A percentile compares a stretch with the other conserved stretches of the same genome.
Evolutionary conservation across 495 filamentous ascomycete species (phyloP).

Genomic region (Neurospora sp.): DNA sequence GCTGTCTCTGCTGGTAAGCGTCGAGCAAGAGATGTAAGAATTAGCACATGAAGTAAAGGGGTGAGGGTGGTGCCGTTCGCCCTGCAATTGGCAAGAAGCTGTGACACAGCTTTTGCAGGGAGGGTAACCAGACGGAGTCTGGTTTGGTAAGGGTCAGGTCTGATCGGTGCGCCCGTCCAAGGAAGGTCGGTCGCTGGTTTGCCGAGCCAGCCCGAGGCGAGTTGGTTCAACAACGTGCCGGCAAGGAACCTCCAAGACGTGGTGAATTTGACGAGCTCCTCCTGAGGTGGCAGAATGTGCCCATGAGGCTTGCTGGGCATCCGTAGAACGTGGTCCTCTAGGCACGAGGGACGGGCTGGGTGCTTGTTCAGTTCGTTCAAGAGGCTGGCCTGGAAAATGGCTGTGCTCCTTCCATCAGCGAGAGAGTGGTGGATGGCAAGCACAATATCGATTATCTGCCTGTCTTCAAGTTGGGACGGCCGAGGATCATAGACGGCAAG

Average conservation of each 20-base stretch:
- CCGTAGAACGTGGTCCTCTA: slow-evolving; percentile 8
- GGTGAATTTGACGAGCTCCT: slow-evolving; percentile 17
- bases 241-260: slow-evolving; percentile 15
- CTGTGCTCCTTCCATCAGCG: slow-evolving; percentile 24
- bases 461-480: background rate
- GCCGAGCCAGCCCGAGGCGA: slow-evolving; percentile 9
- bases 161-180: slow-evolving; percentile 23
- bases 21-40: slow-evolving; percentile 13
- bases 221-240: slow-evolving; percentile 13
- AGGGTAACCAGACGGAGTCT: slow-evolving; percentile 19
- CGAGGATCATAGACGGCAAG: slow-evolving; percentile 10
- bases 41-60: slow-evolving; percentile 22
- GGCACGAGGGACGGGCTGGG: background rate
- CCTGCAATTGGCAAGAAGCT: slow-evolving; percentile 18
- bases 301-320: background rate
- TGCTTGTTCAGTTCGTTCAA: slow-evolving; percentile 15
- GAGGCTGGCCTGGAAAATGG: slow-evolving; percentile 22
- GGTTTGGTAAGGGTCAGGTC: slow-evolving; percentile 11
- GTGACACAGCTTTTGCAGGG: slow-evolving; percentile 3
- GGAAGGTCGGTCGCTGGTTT: background rate
- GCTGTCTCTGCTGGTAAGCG: slow-evolving; percentile 12
- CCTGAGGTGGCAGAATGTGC: slow-evolving; percentile 14
- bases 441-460: slow-evolving; percentile 16
- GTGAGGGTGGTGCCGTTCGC: slow-evolving; percentile 22
- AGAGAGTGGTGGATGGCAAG: slow-evolving; percentile 26